Evolutionary conservation across 176 grass and related monocot genomes (phyloP).

Genomic region (Coix lacrymajobi): DNA sequence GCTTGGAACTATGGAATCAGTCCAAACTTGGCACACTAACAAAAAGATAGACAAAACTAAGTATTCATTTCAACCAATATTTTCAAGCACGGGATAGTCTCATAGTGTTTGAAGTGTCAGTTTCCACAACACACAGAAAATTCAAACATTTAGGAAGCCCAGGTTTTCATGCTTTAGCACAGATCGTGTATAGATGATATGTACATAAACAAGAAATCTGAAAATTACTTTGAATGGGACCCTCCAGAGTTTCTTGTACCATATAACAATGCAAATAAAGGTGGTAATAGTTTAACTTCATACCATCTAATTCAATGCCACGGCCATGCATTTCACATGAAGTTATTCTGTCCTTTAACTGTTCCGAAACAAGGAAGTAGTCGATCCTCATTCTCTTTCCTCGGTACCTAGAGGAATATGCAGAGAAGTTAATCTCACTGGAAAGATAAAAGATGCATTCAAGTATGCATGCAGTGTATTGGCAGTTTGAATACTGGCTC

Average conservation of each 20-base stretch:
- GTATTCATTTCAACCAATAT: background rate
- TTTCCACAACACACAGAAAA: background rate
- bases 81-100: background rate
- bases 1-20: background rate
- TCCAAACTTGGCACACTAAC: background rate
- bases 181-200: background rate
- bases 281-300: slow-evolving; percentile 1
- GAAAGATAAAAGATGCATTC: background rate
- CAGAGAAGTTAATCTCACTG: background rate
- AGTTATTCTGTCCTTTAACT: slow-evolving; percentile 60
- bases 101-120: background rate
- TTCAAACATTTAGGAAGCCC: background rate
- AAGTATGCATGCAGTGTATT: background rate
- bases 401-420: slow-evolving; percentile 59
- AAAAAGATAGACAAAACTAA: background rate
- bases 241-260: background rate
- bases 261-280: slow-evolving; percentile 1
- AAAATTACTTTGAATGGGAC: background rate
- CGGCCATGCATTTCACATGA: slow-evolving; percentile 78
- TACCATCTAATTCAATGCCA: slow-evolving; percentile 98
- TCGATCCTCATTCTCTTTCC: slow-evolving; percentile 96
- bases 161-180: background rate
- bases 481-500: background rate
- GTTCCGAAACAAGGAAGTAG: slow-evolving; percentile 79
- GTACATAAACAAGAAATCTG: background rate